Evolutionary conservation across 495 filamentous ascomycete species (phyloP), one percentile per base, ranked within the genome.

Genomic region (Penicillium odoratum): DNA sequence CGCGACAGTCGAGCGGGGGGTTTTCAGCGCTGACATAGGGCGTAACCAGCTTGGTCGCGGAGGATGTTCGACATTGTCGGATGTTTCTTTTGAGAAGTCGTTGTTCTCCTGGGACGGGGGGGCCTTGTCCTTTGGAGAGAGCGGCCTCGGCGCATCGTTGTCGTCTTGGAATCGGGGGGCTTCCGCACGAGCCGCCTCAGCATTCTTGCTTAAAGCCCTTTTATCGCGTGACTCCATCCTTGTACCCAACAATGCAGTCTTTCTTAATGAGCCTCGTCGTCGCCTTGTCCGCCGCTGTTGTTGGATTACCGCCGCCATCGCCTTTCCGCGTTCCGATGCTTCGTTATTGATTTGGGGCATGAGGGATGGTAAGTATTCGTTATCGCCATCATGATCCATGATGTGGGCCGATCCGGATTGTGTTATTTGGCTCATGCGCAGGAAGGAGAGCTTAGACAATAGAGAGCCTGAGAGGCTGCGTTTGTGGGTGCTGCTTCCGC

Each of bases 211-310:
- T 45, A 55, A 54, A 30, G 57, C 53, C 56, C 75, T 84, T 67
- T 84, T 85, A 51, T 77, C 74, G 30, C 73, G 73, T 33, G 63
- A 67, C 44, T 79, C 76, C 10, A 78, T 59, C 16, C 88, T 83
- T 46, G 88, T 83, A 5, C 89, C 89, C 7, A 93, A 77, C 8
- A 93, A 73, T 26, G 90, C 91, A 3, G 90, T 89, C 62, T 93
- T 94, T 43, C 90, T 78, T 54, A 93, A 72, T 5, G 90, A 93
- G 6, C 90, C 88, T 59, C 88, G 86, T 44, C 93, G 86, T 55
- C 86, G 85, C 26, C 92, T 82, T 8, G 86, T 88, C 65, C 88
- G 88, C 48, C 70, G 75, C 53, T 89, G 85, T 57, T 89, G 85
- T 58, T 88, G 83, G 13, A 82, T 69, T 13, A 75, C 78, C 48